Base-by-base conservation (phyloP, 768 basidiomycete species). In the Macrolepiota fuliginosa region DNA sequence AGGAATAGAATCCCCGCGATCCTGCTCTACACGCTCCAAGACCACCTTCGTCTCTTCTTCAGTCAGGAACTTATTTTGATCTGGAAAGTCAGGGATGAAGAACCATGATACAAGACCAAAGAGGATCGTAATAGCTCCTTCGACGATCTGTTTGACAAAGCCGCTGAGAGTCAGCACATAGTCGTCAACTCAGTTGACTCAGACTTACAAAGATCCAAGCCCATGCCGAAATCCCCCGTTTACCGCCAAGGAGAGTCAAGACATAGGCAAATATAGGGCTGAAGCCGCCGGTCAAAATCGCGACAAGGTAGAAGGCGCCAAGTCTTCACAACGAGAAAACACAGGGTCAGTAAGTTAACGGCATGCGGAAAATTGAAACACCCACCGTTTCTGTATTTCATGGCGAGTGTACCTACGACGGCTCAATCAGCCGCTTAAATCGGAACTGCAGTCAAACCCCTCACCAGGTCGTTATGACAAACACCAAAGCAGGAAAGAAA, bases 1-100 rank as follows among this genome's bases (percentile, higher is more conserved):
- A 49, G 82, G 80, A 12, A 81, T 56, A 15, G 82, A 79, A 64
- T 83, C 81, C 15, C 81, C 81, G 37, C 81, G 77, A 66, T 84
- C 83, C 36, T 71, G 70, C 65, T 82, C 78, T 13, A 83, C 72
- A n/a, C 82, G 75, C 42, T 71, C 68, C 35, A 83, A 66, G 27
- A 83, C 66, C 4, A 82, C 66, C 5, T 68, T 66, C 1, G 81
- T 82, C 62, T 83, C 72, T 50, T 76, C 76, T 45, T 68, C 29
- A 4, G 72, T 74, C 47, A 83, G 72, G 62, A 83, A 83, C 6
- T 64, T 73, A 66, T 81, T 83, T 62, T 77, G 70, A 64, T 84
- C 79, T 15, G 83, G 82, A 62, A 83, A 82, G 53, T 76, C 76
- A 7, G 80, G 76, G 13, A 83, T 68, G 60, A 71, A 79, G 63